Evolutionary conservation across 2,329 filamentous ascomycete species (phyloP), one percentile per base, ranked within the genome.

Genomic region (Fusarium sp.): DNA sequence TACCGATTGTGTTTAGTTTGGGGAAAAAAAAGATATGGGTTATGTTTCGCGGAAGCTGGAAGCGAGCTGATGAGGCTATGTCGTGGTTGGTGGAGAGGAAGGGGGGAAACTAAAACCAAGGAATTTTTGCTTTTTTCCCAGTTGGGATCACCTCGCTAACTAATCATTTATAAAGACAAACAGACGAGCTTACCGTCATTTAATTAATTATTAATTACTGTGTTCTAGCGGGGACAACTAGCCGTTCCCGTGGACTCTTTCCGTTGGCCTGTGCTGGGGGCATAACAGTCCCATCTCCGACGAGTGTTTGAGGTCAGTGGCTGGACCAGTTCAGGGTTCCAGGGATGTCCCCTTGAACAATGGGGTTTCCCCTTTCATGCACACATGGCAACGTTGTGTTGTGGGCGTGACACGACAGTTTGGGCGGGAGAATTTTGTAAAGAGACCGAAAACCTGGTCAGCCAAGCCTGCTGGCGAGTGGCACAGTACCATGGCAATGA

Each of bases 261-360:
- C 53, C 49, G 57, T 66, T 52, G 62, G 62, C 62, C 57, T 34
- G 64, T 57, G 55, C 50, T 20, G 23, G 56, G 56, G 59, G 54
- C 52, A 62, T 51, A 44, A 46, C 28, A 33, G 54, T 55, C 55
- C 49, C 54, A 56, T 66, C 38, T 42, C 65, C 47, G 62, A 33
- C 31, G 4, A 30, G 18, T n/a, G 38, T 58, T 49, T 47, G 41
- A 57, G 34, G 6, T 36, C 47, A 50, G 13, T 36, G 34, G 34
- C 11, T 6, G 33, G 31, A n/a, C 62, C 38, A 63, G 57, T 52
- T 16, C 12, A 36, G 11, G 15, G 42, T 13, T 18, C 23, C 42
- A 45, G 26, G 42, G 42, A 15, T 45, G 28, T 30, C n/a, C 26
- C 42, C 16, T 31, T 12, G 37, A 8, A 30, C 20, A 57, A n/a